Evolutionary conservation across 2,329 filamentous ascomycete genomes (phyloP).

Genomic region (Penicillium sp.): DNA sequence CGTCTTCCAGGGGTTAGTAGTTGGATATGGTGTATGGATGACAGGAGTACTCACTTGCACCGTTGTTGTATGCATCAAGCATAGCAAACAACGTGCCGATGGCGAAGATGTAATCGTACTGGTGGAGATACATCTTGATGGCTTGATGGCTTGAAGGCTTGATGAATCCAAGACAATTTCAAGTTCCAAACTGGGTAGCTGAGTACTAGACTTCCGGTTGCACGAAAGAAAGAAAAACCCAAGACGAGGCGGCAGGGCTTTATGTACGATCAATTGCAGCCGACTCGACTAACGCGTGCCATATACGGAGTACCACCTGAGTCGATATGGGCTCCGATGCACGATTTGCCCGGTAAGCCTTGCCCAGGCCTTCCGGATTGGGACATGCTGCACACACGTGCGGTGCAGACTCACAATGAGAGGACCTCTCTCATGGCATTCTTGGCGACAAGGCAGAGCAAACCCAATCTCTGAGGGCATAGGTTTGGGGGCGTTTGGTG

Average conservation of each 20-base stretch:
- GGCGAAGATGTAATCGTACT: conserved; percentile 72
- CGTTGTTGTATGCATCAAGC: conserved; percentile 77
- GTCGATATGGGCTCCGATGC: background rate
- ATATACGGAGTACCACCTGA: background rate
- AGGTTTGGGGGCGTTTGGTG: background rate
- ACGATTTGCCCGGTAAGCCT: background rate
- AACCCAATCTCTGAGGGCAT: conserved; percentile 3
- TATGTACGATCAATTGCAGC: conserved; percentile 5
- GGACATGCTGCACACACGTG: conserved; percentile 19
- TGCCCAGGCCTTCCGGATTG: background rate
- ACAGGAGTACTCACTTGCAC: conserved; percentile 63
- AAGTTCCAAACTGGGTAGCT: conserved; percentile 4
- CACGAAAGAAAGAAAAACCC: conserved; percentile 1
- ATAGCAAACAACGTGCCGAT: conserved; percentile 76
- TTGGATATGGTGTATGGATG: background rate
- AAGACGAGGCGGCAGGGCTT: background rate
- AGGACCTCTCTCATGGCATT: conserved; percentile 1
- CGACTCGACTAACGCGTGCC: background rate
- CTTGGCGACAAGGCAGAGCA: conserved; percentile 17
- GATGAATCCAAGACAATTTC: background rate
- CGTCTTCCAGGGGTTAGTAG: conserved; percentile 46
- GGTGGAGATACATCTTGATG: conserved; percentile 58
- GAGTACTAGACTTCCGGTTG: background rate
- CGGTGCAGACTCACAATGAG: conserved; percentile 18
- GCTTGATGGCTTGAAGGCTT: conserved; percentile 34